Base-by-base conservation (phyloP, 1,284 basidiomycete species). In the Lignosus rhinocerotis region DNA sequence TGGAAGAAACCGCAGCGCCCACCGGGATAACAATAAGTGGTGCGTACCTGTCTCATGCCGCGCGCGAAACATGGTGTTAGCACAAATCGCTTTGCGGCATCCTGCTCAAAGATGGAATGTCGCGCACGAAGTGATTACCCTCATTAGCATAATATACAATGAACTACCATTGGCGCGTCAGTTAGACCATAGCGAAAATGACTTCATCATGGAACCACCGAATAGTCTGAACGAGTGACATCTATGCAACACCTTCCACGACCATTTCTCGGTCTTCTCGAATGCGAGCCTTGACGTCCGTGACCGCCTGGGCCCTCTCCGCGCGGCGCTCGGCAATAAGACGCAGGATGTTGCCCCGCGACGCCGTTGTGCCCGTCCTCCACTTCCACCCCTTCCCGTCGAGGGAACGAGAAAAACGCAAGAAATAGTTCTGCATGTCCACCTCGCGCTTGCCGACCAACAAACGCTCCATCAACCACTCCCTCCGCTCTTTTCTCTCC, bases 391-490 rank as follows among this genome's bases (percentile, higher is more conserved):
- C 76, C 59, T 65, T 61, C 41, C 39, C 71, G 61, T 75, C 76
- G 56, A 76, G 75, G 60, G 79, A 75, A 64, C 79, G 78, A n/a
- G 80, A 79, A 58, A 75, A 65, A 36, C 78, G 76, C 60, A 85
- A 65, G 56, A 81, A 59, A 67, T 80, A 77, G 38, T 70, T 67
- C 62, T 81, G 80, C 58, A 76, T 70, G 66, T 75, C 62, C 16
- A 75, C 68, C 38, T 80, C 70, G n/a, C 70, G 69, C 48, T 73
- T 62, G 61, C 81, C 74, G 46, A 84, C 71, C 51, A 76, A 73
- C 73, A 88, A 88, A 59, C 80, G 77, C 34, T 81, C 75, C 68
- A 91, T 83, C 46, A 92, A 69, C 77, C 80, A 83, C 45, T 80
- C 73, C 73, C 86, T 78, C 36, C 87, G 78, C 63, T 78, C 75